Percentiles rank a stretch among this genome's conserved stretches.
These are phyloP conservation scores for Flaveria sonorensis DNA, from an alignment of 129 eudicot species.

Conservation along the genomic window DNA sequence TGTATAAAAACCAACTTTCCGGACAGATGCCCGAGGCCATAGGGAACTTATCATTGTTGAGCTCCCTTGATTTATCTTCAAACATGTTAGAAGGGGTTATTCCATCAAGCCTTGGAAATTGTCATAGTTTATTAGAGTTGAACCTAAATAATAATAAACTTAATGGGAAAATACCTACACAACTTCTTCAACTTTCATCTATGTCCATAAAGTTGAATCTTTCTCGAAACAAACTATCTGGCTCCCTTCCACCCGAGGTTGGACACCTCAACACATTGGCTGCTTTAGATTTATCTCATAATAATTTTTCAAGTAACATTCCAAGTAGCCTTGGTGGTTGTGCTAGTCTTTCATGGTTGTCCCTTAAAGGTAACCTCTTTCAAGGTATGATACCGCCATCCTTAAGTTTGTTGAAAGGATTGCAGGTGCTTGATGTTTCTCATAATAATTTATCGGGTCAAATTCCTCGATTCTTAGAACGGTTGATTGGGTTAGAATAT, in stretches of 20 bases:
- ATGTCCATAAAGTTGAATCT: slow-evolving; percentile 1
- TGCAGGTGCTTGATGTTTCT: slow-evolving; percentile 14
- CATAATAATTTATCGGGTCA: slow-evolving; percentile 12
- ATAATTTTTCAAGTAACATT: slow-evolving; percentile 17
- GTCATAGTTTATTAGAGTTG: not conserved
- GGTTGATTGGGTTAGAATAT: not conserved
- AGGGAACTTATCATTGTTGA: slow-evolving; percentile 23
- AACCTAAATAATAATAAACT: not conserved
- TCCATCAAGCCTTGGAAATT: slow-evolving; percentile 17
- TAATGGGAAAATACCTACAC: slow-evolving; percentile 1
- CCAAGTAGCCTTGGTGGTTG: slow-evolving; percentile 17
- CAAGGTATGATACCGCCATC: slow-evolving; percentile 23
- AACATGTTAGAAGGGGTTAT: slow-evolving; percentile 20
- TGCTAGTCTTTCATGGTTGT: not conserved
- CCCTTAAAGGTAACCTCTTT: not conserved
- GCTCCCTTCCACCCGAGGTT: slow-evolving; percentile 17
- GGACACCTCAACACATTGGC: slow-evolving; percentile 15
- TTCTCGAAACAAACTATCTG: slow-evolving; percentile 11
- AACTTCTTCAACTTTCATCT: slow-evolving; percentile 20
- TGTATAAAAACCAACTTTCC: not conserved
- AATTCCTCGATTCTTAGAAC: slow-evolving; percentile 14
- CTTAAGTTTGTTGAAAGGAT: slow-evolving; percentile 7
- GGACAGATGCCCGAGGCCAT: slow-evolving; percentile 16
- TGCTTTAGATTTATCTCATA: not conserved
- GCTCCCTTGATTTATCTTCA: not conserved